Percentiles rank a stretch among this genome's conserved stretches.
Conservation (phyloP, 78 protist genomes). For the Dictyostelium citrinum region DNA sequence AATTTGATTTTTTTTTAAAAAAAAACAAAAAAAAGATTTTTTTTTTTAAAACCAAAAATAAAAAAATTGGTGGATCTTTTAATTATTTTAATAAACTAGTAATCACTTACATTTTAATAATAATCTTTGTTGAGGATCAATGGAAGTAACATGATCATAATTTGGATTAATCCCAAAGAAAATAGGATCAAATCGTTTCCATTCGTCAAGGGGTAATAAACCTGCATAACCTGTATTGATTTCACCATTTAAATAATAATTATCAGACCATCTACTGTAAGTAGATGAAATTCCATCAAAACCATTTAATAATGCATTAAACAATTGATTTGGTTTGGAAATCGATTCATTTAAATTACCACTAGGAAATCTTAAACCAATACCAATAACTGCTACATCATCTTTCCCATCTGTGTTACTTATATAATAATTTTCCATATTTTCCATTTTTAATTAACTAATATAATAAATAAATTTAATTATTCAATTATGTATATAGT, state of each 20-base stretch:
- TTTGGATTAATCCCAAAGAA: slow-evolving; percentile 50
- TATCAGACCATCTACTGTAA: neutral
- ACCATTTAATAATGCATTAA: slow-evolving; percentile 7
- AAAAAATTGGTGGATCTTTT: no score
- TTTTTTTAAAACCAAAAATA: no score
- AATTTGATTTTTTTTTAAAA: no score
- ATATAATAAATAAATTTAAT: no score
- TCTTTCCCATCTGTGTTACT: no score
- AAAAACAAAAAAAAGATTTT: no score
- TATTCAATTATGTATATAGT: no score
- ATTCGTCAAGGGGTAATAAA: slow-evolving; percentile 13
- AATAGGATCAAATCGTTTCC: slow-evolving; percentile 73
- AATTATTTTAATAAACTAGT: no score
- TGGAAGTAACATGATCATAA: slow-evolving; percentile 43
- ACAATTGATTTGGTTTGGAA: slow-evolving; percentile 3
- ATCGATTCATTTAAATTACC: neutral
- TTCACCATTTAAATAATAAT: neutral
- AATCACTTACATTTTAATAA: slow-evolving; percentile 37
- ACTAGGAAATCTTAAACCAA: slow-evolving; percentile 2
- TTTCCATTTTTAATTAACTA: no score
- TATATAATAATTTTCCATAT: no score
- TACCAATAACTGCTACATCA: slow-evolving; percentile 10
- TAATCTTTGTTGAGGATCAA: slow-evolving; percentile 89
- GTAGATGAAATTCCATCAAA: slow-evolving; percentile 11
- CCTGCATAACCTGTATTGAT: slow-evolving; percentile 20